These are phyloP conservation scores for Abrus precatorius DNA, from an alignment of 306 rosid genomes.

Conservation along the genomic window DNA sequence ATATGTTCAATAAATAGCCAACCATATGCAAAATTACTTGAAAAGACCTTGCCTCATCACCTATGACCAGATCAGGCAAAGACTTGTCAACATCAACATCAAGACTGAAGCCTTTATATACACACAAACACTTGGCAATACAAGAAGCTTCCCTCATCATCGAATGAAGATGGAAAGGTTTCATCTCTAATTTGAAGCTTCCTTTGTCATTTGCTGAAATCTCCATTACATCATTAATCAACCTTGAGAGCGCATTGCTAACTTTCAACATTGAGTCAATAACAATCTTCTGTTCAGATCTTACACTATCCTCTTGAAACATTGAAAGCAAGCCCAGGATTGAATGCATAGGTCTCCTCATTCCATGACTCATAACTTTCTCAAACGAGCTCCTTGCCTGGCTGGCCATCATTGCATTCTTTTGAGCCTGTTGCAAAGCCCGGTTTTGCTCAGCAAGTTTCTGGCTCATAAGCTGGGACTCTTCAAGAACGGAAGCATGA, in stretches of 20 bases:
- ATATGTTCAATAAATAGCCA: slow-evolving; percentile 63
- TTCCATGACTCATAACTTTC: slow-evolving; percentile 82
- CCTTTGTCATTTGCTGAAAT: slow-evolving; percentile 67
- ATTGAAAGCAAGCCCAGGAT: slow-evolving; percentile 73
- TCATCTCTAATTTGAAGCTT: slow-evolving; percentile 62
- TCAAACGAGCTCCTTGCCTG: slow-evolving; percentile 83
- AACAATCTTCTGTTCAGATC: slow-evolving; percentile 61
- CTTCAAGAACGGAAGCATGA: slow-evolving; percentile 88
- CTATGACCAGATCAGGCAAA: slow-evolving; percentile 71
- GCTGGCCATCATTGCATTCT: slow-evolving; percentile 84
- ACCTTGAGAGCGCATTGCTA: slow-evolving; percentile 70
- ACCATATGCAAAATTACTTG: slow-evolving; percentile 82
- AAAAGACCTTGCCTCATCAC: slow-evolving; percentile 79
- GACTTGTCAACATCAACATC: slow-evolving; percentile 69
- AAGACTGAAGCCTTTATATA: slow-evolving; percentile 66
- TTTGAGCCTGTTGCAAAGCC: slow-evolving; percentile 71
- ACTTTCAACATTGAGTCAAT: slow-evolving; percentile 78
- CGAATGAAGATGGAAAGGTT: slow-evolving; percentile 70
- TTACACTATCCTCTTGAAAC: slow-evolving; percentile 58
- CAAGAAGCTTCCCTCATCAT: slow-evolving; percentile 80
- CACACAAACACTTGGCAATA: slow-evolving; percentile 76
- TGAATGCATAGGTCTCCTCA: slow-evolving; percentile 87
- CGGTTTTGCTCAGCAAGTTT: slow-evolving; percentile 81
- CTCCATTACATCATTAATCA: slow-evolving; percentile 78
- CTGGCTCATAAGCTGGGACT: slow-evolving; percentile 86